Base-by-base conservation (phyloP, 2,329 filamentous ascomycete species). In the Talaromyces sp. region DNA sequence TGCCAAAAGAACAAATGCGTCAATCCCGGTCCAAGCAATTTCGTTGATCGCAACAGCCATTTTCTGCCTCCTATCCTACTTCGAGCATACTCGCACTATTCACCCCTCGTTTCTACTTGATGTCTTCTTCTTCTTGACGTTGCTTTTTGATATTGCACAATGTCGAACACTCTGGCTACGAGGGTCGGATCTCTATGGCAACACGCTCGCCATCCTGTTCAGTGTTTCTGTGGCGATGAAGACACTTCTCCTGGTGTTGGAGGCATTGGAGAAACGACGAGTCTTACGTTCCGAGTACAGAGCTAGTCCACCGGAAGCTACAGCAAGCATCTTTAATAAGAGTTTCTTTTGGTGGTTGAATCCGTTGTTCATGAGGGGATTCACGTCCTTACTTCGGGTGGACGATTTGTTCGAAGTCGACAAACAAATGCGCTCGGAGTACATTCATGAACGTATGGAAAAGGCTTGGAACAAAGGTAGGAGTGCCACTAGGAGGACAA, bases 261-360 rank as follows among this genome's bases (percentile, higher is more conserved):
- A 80, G 62, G 70, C 73, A 8, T 64, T 67, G 11, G 69, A 73
- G 21, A 81, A 80, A 61, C 65, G 72, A 45, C 62, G 63, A 3
- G 69, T 78, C 5, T 66, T 81, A 77, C 7, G 78, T 80, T 57
- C 69, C 81, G 2, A 77, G 67, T 63, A 67, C 17, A 63, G 62
- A 10, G 62, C 73, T 9, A 68, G 67, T 21, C 78, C 78, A 1
- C 72, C 68, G 0, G 79, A 84, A 62, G 74, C 74, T 17, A 79
- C 77, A 11, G 77, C 75, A 57, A 74, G 78, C 9, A 64, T 78
- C 19, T 75, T 77, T 63, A 77, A 66, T 46, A 68, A 71, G n/a
- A 70, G 69, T 2, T 64, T 78, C 22, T 81, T 81, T 62, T 77
- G 72, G 67, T 82, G 80, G 80, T 66, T 81, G 35, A 78, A 75